These are phyloP conservation scores for Suillus spraguei DNA, from an alignment of 768 basidiomycete species.

Conservation along the genomic window DNA sequence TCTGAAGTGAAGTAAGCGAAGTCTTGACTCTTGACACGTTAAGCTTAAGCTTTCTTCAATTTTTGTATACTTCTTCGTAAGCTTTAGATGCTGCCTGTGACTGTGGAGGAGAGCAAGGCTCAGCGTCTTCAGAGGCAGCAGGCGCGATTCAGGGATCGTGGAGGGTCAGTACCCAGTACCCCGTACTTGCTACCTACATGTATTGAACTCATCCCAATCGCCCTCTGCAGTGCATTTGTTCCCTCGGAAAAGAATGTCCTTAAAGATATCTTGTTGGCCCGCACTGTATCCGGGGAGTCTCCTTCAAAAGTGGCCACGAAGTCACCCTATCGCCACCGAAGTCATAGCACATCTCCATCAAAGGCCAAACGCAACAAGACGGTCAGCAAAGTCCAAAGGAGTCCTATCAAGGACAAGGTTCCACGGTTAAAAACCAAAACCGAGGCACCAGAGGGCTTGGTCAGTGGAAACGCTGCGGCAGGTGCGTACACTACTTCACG, in stretches of 20 bases:
- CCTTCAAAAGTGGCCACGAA: slow-evolving; percentile 35
- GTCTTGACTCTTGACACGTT: neutral
- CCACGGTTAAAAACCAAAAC: neutral
- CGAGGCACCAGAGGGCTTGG: neutral
- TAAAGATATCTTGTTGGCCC: slow-evolving; percentile 53
- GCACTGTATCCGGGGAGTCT: slow-evolving; percentile 48
- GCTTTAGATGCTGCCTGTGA: slow-evolving; percentile 22
- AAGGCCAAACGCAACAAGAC: slow-evolving; percentile 7
- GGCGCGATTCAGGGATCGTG: slow-evolving; percentile 67
- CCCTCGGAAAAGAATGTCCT: slow-evolving; percentile 53
- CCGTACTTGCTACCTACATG: neutral
- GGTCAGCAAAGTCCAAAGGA: neutral
- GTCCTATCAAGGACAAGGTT: neutral
- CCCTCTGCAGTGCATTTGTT: slow-evolving; percentile 48
- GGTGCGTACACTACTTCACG: neutral
- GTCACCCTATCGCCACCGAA: slow-evolving; percentile 4
- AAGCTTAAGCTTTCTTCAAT: neutral
- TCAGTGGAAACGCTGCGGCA: neutral
- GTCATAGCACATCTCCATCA: slow-evolving; percentile 3
- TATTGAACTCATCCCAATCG: neutral
- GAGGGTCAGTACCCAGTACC: slow-evolving; percentile 51
- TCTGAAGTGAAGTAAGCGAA: neutral
- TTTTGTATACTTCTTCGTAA: neutral
- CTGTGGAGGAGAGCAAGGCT: slow-evolving; percentile 62
- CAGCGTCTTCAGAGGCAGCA: slow-evolving; percentile 64